A percentile compares a stretch with the other conserved stretches of the same genome.
These are phyloP conservation scores for Pleurostoma richardsiae DNA, from an alignment of 2,329 filamentous ascomycete species.

Conservation along the genomic window DNA sequence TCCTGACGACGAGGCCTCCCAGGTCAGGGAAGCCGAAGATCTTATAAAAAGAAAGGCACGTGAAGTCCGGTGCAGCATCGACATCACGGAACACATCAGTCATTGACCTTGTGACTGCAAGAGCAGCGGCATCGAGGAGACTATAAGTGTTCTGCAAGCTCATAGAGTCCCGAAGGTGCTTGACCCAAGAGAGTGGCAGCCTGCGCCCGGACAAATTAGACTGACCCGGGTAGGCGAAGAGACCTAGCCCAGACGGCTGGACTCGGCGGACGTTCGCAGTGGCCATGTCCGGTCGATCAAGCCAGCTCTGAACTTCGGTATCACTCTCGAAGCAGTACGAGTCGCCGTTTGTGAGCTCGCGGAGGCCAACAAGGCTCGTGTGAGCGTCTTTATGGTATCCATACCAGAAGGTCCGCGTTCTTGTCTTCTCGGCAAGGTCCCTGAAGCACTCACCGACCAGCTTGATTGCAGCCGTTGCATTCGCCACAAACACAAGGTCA, in stretches of 20 bases:
- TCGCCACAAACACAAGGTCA: slow-evolving; percentile 71
- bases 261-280: slow-evolving; percentile 12
- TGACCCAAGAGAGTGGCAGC: slow-evolving; percentile 53
- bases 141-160: slow-evolving; percentile 39
- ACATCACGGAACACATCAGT: slow-evolving; percentile 43
- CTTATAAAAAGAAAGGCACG: slow-evolving; percentile 58
- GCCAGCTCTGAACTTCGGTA: slow-evolving; percentile 39
- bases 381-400: slow-evolving; percentile 58
- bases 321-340: slow-evolving; percentile 57
- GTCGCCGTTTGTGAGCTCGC: slow-evolving; percentile 55
- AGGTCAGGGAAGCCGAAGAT: slow-evolving; percentile 65
- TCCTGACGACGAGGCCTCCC: slow-evolving; percentile 54
- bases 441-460: slow-evolving; percentile 58
- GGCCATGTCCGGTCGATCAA: slow-evolving; percentile 20
- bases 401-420: slow-evolving; percentile 46
- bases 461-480: slow-evolving; percentile 88
- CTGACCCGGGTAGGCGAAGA: slow-evolving; percentile 64
- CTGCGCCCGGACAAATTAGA: slow-evolving; percentile 66
- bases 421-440: slow-evolving; percentile 43
- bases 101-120: slow-evolving; percentile 57
- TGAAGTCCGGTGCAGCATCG: slow-evolving; percentile 52
- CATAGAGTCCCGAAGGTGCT: slow-evolving; percentile 24
- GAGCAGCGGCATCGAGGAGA: slow-evolving; percentile 58
- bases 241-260: slow-evolving; percentile 24
- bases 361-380: slow-evolving; percentile 63